Evolutionary conservation across 176 grass and related monocot genomes (phyloP).

Genomic region (Triticum timopheevii): DNA sequence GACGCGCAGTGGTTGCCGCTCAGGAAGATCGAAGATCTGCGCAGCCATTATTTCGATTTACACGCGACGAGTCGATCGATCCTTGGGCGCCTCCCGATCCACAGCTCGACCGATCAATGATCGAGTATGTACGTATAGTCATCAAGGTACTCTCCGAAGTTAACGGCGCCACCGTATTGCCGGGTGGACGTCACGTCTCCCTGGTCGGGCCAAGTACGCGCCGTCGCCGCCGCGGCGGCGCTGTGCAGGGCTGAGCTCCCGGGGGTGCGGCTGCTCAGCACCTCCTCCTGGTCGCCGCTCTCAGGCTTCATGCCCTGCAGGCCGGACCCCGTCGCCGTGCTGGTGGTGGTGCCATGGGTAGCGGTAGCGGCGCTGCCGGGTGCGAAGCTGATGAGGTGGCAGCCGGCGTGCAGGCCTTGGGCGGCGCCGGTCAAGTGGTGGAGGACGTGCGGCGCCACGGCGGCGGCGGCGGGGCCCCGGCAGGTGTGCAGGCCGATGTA

Average conservation of each 20-base stretch:
- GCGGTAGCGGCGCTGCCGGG: background rate
- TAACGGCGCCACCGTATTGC: background rate
- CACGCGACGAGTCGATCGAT: background rate
- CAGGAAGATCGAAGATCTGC: background rate
- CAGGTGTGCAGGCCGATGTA: constrained; percentile 86
- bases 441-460: constrained; percentile 15
- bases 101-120: background rate
- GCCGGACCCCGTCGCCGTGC: background rate
- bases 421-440: background rate
- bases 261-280: constrained; percentile 61
- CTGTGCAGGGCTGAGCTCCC: constrained; percentile 23
- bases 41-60: background rate
- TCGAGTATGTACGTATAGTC: background rate
- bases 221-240: background rate
- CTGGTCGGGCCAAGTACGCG: constrained; percentile 25
- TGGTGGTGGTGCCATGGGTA: background rate
- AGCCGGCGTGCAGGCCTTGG: background rate
- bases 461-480: constrained; percentile 40
- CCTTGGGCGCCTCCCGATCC: background rate
- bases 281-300: constrained; percentile 53
- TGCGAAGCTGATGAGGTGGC: constrained; percentile 54
- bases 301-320: constrained; percentile 34
- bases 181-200: constrained; percentile 63
- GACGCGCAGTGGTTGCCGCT: background rate
- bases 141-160: background rate